A percentile compares a stretch with the other conserved stretches of the same genome.
Conservation (phyloP, 345 rosid species). For the Salix arbutifolia region DNA sequence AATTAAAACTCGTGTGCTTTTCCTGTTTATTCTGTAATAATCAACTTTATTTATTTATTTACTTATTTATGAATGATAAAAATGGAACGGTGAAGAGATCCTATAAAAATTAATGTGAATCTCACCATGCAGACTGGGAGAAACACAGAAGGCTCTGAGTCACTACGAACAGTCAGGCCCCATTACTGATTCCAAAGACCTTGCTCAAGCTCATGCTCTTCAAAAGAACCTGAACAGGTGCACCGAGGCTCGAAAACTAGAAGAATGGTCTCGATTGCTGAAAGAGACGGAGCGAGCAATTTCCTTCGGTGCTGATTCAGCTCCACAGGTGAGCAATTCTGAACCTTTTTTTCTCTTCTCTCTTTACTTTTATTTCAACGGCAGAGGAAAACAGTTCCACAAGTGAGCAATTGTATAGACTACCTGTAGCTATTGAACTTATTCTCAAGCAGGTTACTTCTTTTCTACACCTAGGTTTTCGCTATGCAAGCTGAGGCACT, state of each 20-base stretch:
- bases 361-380: not conserved
- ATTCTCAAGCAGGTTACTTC: not conserved
- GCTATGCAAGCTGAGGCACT: slow-evolving; percentile 64
- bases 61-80: no score
- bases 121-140: slow-evolving; percentile 51
- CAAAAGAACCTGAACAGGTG: slow-evolving; percentile 40
- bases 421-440: not conserved
- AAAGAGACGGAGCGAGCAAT: slow-evolving; percentile 41
- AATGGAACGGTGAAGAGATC: no score
- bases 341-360: not conserved
- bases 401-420: not conserved
- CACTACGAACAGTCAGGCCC: slow-evolving; percentile 47
- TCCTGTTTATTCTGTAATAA: not conserved
- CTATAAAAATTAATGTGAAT: not conserved
- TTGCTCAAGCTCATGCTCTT: slow-evolving; percentile 45
- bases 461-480: slow-evolving; percentile 32
- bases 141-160: slow-evolving; percentile 52
- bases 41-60: no score
- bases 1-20: not conserved
- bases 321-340: slow-evolving; percentile 46
- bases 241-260: slow-evolving; percentile 35
- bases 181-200: slow-evolving; percentile 29
- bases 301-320: slow-evolving; percentile 54
- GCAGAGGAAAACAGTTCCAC: not conserved
- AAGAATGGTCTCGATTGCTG: slow-evolving; percentile 48